A percentile compares a stretch with the other conserved stretches of the same genome.
Conservation (phyloP, 352 stramenopile species). For the Plasmopara viticola region DNA sequence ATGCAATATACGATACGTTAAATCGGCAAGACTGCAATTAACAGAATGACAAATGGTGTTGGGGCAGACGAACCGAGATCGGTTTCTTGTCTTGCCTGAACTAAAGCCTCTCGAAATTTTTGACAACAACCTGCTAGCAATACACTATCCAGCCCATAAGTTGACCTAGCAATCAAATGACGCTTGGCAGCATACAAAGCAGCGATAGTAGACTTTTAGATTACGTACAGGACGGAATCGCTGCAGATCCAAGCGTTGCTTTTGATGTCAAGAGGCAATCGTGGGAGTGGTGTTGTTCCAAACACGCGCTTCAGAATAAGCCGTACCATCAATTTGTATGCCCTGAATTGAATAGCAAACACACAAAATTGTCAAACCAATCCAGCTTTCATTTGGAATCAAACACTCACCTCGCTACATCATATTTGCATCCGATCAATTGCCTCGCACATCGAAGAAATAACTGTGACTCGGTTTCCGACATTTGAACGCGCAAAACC, state of each 20-base stretch:
- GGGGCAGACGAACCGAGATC: constrained; percentile 39
- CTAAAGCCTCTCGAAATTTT: constrained; percentile 40
- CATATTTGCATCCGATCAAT: constrained; percentile 58
- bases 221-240: constrained; percentile 63
- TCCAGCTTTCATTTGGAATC: background rate
- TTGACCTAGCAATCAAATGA: too few relatives aligned
- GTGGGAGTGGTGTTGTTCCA: constrained; percentile 33
- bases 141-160: constrained; percentile 24
- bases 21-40: too few relatives aligned
- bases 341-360: constrained; percentile 17
- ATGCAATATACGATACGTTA: background rate
- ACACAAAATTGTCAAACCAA: constrained; percentile 3
- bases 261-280: constrained; percentile 41
- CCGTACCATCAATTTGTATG: constrained; percentile 56
- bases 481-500: constrained; percentile 55
- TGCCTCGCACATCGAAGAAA: constrained; percentile 58
- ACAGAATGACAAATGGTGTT: background rate
- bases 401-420: constrained; percentile 45
- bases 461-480: constrained; percentile 30
- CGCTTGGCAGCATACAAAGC: too few relatives aligned
- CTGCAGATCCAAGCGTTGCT: constrained; percentile 70
- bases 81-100: constrained; percentile 34
- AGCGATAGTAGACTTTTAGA: background rate
- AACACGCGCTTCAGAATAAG: constrained; percentile 45
- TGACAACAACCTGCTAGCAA: constrained; percentile 57